phyloP scores from a whole-genome alignment of 1,139 yeast species.

The Arxiozyma heterogenica region DNA sequence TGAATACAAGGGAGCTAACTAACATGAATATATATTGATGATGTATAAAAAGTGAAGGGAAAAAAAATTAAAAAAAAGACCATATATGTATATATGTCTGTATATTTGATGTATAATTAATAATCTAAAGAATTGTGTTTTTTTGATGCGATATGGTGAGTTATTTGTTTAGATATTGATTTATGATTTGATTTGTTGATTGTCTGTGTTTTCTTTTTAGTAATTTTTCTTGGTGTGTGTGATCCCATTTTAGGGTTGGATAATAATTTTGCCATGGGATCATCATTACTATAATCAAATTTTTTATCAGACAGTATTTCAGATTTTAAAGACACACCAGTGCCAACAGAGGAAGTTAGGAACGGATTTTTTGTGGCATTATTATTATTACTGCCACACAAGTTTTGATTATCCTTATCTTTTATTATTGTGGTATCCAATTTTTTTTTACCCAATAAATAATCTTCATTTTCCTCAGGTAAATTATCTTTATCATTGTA shows the following conservation, averaged over 20 bases:
- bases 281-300: conserved; percentile 16
- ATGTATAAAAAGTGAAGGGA: too few species aligned
- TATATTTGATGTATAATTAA: too few species aligned
- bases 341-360: not conserved
- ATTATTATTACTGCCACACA: not conserved
- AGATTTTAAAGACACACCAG: not conserved
- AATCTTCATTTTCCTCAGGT: conserved; percentile 34
- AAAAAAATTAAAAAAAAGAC: too few species aligned
- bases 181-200: conserved; percentile 3
- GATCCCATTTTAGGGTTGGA: conserved; percentile 10
- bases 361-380: conserved; percentile 5
- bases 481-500: conserved; percentile 41
- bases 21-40: not conserved
- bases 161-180: not conserved
- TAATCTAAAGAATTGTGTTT: not conserved
- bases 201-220: conserved; percentile 4
- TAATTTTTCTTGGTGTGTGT: conserved; percentile 8
- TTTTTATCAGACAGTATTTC: conserved; percentile 5
- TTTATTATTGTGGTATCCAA: conserved; percentile 33
- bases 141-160: not conserved
- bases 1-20: too few species aligned
- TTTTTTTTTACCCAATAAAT: conserved; percentile 42
- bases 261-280: conserved; percentile 20
- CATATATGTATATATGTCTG: too few species aligned
- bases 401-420: not conserved